Evolutionary conservation across 495 filamentous ascomycete species (phyloP), one percentile per base, ranked within the genome.

Genomic region (Cercophora scortea): DNA sequence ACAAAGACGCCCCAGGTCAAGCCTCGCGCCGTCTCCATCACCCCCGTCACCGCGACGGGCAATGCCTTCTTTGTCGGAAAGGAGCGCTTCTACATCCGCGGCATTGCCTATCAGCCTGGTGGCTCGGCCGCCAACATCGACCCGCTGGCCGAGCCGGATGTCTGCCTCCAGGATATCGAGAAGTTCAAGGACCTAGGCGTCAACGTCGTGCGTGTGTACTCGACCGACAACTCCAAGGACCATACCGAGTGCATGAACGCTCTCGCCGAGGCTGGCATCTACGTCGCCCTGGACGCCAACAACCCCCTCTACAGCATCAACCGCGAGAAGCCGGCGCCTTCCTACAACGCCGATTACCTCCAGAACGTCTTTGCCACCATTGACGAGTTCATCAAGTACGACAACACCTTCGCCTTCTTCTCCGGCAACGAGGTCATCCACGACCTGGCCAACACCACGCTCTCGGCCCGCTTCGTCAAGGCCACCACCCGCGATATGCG

Each of bases 381-480:
- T 55, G 92, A 97, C 66, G 84, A 79, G 54, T 96, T 98, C 63
- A 78, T 79, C 59, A 84, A 87, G 63, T 98, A 96, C 72, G 68
- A 74, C 75, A 98, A 98, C 76, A 92, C 88, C 32, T 76, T 96
- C 50, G 87, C 88, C 50, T 97, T 97, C 85, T 96, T 96, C 79
- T 94, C 91, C 18, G 93, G 89, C 43, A 97, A 98, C 69, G 93
- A 98, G 74, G 90, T 96, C 57, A 91, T 96, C 78, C 93, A 98
- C 76, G 83, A 87, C 56, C 79, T 82, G 56, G 54, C 59, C 45
- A 77, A 80, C n/a, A 93, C 88, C 2, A 91, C 89, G 45, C 70
- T 71, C 50, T 70, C 82, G 45, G 92, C 91, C 19, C 88, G 86
- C 16, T 93, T 89, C 64, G 87, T 97, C 72, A 96, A 98, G 78